These are phyloP conservation scores for Sphaerobolus stellatus DNA, from an alignment of 1,284 basidiomycete genomes.

Conservation along the genomic window DNA sequence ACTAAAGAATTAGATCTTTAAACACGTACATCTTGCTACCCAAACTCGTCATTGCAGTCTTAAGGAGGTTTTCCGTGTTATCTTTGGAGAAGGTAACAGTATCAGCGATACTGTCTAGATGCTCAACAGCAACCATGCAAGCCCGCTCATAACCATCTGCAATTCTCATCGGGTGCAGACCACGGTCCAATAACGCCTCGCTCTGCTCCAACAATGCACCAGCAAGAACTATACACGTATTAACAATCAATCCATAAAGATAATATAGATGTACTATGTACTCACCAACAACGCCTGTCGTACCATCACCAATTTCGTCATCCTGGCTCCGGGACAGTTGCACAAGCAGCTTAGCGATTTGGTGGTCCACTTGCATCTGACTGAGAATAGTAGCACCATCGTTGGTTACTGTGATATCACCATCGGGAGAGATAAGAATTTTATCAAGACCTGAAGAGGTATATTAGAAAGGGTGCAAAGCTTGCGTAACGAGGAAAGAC, in stretches of 20 bases:
- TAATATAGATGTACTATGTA: conserved; percentile 20
- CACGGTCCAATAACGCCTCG: conserved; percentile 89
- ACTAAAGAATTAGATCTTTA: neutral
- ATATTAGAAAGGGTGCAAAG: conserved; percentile 14
- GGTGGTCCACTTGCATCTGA: conserved; percentile 98
- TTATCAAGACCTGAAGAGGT: conserved; percentile 83
- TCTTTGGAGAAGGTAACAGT: conserved; percentile 80
- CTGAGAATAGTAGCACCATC: conserved; percentile 96
- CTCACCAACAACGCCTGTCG: conserved; percentile 96
- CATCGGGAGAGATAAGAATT: conserved; percentile 97
- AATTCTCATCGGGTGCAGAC: conserved; percentile 97
- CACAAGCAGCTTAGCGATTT: conserved; percentile 96
- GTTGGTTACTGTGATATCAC: conserved; percentile 98
- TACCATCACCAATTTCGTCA: conserved; percentile 99
- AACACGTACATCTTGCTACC: conserved; percentile 90
- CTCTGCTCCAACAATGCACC: conserved; percentile 93
- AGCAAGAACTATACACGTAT: conserved; percentile 78
- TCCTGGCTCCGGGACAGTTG: conserved; percentile 98
- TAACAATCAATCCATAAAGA: conserved; percentile 14
- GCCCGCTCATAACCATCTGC: conserved; percentile 98
- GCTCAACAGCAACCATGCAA: conserved; percentile 84
- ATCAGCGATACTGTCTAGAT: conserved; percentile 94
- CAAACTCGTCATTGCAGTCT: conserved; percentile 93
- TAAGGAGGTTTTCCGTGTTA: conserved; percentile 85
- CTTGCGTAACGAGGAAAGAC: conserved; percentile 12